Evolutionary conservation across 2,329 filamentous ascomycete genomes (phyloP), one percentile per base, ranked within the genome.

Genomic region (Cladosporium sp.): DNA sequence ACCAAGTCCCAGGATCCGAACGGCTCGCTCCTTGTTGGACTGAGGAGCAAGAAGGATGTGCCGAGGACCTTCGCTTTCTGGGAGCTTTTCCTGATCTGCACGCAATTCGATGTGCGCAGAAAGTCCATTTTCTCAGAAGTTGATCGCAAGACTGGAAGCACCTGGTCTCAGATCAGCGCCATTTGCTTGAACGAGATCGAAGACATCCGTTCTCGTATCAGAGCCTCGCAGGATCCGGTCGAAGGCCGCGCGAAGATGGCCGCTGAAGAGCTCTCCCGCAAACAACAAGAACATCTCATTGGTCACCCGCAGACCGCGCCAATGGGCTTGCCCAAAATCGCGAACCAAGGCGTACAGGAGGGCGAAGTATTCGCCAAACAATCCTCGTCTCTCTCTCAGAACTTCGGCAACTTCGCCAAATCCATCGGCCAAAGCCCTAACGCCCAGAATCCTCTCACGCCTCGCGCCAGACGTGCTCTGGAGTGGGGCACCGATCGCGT

Each of bases 21-120:
- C 63, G 90, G 89, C 34, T 95, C 88, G 66, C 76, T 97, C 28
- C 69, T 97, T 45, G 89, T 84, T 53, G 92, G 92, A 0, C 70
- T 97, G 43, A 91, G 85, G 66, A 85, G 85, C 58, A 93, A 90
- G 72, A 93, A 92, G 68, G 77, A 88, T 8, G 77, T 87, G 9
- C 83, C 88, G 55, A 84, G 87, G 79, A 80, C 83, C 0, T 95
- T 95, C 68, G 91, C 92, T 13, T 86, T 95, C 69, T 95, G 91
- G 91, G 92, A 97, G 66, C 75, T 96, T 28, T 82, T 83, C 31
- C 78, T 88, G 52, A 95, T 96, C 60, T 84, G 87, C 35, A 80
- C 86, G 53, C 79, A 82, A 50, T 91, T 87, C 57, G 78, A 84
- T 13, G 78, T 82, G n/a, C 83, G 90, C 33, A 82, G 92, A 49